Evolutionary conservation across 192 early-diverging fungal species (phyloP), one percentile per base, ranked within the genome.

Genomic region (Funneliformis geosporum): DNA sequence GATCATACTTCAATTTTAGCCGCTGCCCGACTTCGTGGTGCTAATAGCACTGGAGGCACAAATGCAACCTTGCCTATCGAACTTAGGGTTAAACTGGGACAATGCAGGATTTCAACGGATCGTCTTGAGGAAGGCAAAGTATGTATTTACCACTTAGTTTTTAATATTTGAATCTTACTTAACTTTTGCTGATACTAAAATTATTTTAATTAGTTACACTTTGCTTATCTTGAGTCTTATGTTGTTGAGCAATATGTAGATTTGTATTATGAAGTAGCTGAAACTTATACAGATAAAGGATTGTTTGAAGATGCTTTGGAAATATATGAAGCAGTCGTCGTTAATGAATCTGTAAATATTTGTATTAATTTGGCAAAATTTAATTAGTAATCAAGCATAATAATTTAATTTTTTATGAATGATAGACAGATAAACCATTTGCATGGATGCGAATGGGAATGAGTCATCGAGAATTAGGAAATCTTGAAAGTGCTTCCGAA

Each of bases 31-130:
- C 55, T 44, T 75, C 43, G 28, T 44, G 28, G 59, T 60, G 55
- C 60, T 18, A 39, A 21, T 33, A 67, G 81, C 18, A 44, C 28
- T 9, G 61, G 72, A 70, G 80, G 60, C 28, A 64, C 67, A 18
- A 79, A 79, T 60, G 80, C 79, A 65, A 71, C 78, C 9, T 83
- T 98, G 40, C 97, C 97, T 0, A 81, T 96, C 1, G 96, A 98
- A 83, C 85, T 99, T 67, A 91, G 95, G 25, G 90, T 94, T 68
- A 94, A 94, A 81, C 88, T 96, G 38, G 98, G 95, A 3, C 91
- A 95, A 27, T 93, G 91, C 78, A 88, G 96, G 40, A 61, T 98
- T 43, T 84, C 88, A 81, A 71, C 96, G 42, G 93, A 89, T 46
- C 86, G 94, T 60, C 78, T 82, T 11, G 90, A 92, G n/a, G 79